Base-by-base conservation (phyloP, 495 filamentous ascomycete species). In the Penicillium goetzii region DNA sequence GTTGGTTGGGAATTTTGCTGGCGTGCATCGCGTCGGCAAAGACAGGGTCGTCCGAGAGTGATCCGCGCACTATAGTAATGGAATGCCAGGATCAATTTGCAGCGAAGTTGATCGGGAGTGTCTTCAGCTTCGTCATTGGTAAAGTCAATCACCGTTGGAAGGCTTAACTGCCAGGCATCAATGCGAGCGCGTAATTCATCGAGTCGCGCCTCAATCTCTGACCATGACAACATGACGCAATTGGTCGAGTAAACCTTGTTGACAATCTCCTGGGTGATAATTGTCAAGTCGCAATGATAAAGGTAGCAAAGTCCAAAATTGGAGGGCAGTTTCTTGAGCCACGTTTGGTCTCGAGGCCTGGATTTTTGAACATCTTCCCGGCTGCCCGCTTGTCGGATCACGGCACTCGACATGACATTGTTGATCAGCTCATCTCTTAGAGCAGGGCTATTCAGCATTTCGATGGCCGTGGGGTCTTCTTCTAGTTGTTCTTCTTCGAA, bases 31-130 rank as follows among this genome's bases (percentile, higher is more conserved):
- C 86, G 74, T 9, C 84, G 80, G 66, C 87, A 90, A 15, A 90
- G 78, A 72, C 85, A 88, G 4, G 88, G 88, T 10, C 88, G 85
- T 43, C 84, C 84, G 25, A 88, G 77, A 14, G 89, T 81, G 49
- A 89, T 87, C 7, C 79, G 77, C 17, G 81, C 80, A 61, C 85
- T 86, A 68, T 86, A 83, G 67, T 86, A 89, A 45, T 84, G 80
- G 53, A 90, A 82, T 1, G 82, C 83, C 14, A 87, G 67, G 17
- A 78, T 80, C 43, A 85, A 72, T 56, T 79, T 81, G 56, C 71
- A 68, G 15, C 81, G 78, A 19, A 81, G 70, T 26, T 73, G 58
- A 23, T 72, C 67, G 0, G 73, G 68, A 10, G 68, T 65, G 26
- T 74, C 73, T 21, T 79, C 74, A 17, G 74, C 70, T 8, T 77